Base-by-base conservation (phyloP, 2,329 filamentous ascomycete species). In the Pseudogymnoascus destructans region DNA sequence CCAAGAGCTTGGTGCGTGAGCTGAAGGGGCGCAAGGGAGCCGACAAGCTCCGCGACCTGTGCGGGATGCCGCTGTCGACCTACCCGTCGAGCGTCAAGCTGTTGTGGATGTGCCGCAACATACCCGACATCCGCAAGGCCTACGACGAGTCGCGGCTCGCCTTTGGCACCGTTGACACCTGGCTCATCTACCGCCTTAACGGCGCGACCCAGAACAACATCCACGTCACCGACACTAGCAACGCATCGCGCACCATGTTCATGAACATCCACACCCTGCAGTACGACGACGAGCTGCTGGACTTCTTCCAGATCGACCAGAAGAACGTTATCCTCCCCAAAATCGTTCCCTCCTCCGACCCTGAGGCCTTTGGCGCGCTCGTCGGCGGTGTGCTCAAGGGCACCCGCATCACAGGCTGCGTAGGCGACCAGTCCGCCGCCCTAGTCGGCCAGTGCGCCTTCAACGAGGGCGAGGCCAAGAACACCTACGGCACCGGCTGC, bases 161-260 rank as follows among this genome's bases (percentile, higher is more conserved):
- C 2, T 92, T 92, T 66, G 88, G 87, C 59, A 92, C 88, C 17
- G 82, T 91, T 57, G 88, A 93, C 68, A 79, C 85, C 1, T 93
- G 88, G 88, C 73, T 93, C 61, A 75, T 89, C 27, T 92, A 86
- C 73, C 87, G 88, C 70, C 77, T 92, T 55, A 87, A 91, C 65
- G 87, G 87, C 59, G 84, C 84, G 15, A 77, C 75, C 36, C 78
- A 79, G 60, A 80, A 77, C 58, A 79, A 84, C 59, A 70, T 87
- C 57, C 81, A 85, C 68, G 86, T 92, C 60, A 89, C 87, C 1
- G 88, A 93, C 66, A 80, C 85, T 5, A 86, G 86, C 59, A 93
- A 93, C 69, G 87, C 88, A n/a, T 89, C 85, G 2, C 77, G 87
- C 63, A 92, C 88, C 42, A 90, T 91, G 87, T 90, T 93, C 71